Evolutionary conservation across 768 basidiomycete genomes (phyloP).

Genomic region (Podaxis pistillaris): DNA sequence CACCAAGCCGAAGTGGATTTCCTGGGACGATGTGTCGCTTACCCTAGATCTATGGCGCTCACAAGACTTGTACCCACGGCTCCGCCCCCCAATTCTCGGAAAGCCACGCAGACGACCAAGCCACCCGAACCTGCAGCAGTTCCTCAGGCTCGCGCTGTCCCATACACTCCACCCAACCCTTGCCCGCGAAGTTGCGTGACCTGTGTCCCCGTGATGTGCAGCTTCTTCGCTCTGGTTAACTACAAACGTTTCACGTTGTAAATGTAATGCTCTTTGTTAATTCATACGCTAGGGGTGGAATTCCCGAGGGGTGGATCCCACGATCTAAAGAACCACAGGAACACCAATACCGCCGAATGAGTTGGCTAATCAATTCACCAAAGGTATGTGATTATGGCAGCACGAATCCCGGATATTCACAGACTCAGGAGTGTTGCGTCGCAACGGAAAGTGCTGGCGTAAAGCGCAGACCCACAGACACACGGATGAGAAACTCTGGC

Average conservation of each 20-base stretch:
- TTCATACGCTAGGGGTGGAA: conserved; percentile 1
- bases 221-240: background rate
- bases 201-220: background rate
- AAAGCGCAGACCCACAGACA: background rate
- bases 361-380: conserved; percentile 7
- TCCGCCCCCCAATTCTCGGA: background rate
- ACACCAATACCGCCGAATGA: conserved; percentile 10
- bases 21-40: background rate
- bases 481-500: conserved; percentile 3
- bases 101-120: background rate
- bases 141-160: conserved; percentile 1
- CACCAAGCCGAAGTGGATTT: background rate
- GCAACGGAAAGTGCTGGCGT: background rate
- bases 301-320: background rate
- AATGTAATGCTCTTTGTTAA: background rate
- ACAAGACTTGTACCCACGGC: background rate
- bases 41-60: conserved; percentile 1
- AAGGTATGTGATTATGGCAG: background rate
- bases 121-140: background rate
- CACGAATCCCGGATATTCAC: background rate
- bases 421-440: conserved; percentile 10
- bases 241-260: conserved; percentile 3
- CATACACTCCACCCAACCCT: background rate
- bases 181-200: background rate
- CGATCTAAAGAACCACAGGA: conserved; percentile 9